These are phyloP conservation scores for Penicillium roqueforti DNA, from an alignment of 495 filamentous ascomycete genomes.

Conservation along the genomic window DNA sequence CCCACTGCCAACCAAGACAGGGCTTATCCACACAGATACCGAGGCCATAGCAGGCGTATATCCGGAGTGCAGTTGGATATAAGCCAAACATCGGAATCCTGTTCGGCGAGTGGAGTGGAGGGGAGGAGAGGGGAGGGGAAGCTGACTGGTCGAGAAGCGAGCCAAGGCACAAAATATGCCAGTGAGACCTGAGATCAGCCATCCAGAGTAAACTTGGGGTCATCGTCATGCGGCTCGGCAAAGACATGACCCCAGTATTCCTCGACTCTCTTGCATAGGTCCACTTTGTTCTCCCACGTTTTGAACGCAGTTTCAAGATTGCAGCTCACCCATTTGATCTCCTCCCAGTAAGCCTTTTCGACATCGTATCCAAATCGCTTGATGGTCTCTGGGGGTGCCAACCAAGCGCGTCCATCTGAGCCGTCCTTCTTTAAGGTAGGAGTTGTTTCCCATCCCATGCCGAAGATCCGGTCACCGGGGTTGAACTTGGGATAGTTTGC, in stretches of 20 bases:
- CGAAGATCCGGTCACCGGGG: conserved; percentile 43
- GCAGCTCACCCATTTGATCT: conserved; percentile 48
- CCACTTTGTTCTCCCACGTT: conserved; percentile 36
- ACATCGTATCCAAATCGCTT: conserved; percentile 47
- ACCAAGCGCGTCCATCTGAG: conserved; percentile 41
- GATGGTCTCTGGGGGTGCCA: conserved; percentile 32
- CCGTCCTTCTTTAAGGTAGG: conserved; percentile 39
- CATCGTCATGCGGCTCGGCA: conserved; percentile 35
- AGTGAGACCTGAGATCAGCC: conserved; percentile 11
- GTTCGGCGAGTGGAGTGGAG: neutral
- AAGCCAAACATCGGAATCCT: neutral
- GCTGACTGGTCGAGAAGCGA: neutral
- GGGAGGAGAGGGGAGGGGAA: neutral
- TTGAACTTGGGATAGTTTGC: conserved; percentile 54
- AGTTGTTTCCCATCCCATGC: conserved; percentile 36
- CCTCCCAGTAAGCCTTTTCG: conserved; percentile 51
- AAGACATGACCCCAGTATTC: conserved; percentile 43
- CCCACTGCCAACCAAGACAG: neutral
- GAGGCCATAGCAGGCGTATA: neutral
- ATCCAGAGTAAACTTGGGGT: conserved; percentile 31
- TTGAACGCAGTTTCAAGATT: conserved; percentile 35
- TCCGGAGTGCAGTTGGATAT: neutral
- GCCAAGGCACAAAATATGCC: neutral
- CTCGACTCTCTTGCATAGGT: conserved; percentile 35
- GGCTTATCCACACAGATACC: neutral